Conservation (phyloP, 495 filamentous ascomycete genomes). For the Aspergillus heteromorphus region DNA sequence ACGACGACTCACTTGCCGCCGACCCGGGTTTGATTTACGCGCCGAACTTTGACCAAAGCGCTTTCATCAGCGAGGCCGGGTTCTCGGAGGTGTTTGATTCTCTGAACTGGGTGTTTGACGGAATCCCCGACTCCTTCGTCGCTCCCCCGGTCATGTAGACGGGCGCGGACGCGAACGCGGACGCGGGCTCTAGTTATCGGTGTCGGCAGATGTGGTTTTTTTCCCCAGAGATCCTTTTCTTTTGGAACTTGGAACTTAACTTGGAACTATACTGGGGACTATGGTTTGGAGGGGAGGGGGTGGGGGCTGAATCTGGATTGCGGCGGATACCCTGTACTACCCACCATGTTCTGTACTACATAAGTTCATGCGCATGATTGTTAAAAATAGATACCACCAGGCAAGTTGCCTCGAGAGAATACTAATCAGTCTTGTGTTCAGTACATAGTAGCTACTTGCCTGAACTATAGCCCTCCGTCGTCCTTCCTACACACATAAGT, state of each 20-base stretch:
- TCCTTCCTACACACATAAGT: too few species aligned
- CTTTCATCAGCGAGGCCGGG: background rate
- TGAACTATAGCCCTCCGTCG: too few species aligned
- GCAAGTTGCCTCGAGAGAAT: too few species aligned
- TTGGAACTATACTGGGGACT: background rate
- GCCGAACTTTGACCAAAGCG: conserved; percentile 36
- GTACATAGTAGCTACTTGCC: too few species aligned
- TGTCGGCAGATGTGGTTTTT: background rate
- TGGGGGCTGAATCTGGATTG: background rate
- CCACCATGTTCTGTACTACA: background rate
- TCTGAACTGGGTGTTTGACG: conserved; percentile 37
- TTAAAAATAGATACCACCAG: background rate
- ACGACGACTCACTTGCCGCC: conserved; percentile 23
- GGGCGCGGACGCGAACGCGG: too few species aligned
- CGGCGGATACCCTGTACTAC: background rate
- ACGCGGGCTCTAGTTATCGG: background rate
- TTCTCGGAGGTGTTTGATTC: too few species aligned
- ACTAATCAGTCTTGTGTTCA: too few species aligned
- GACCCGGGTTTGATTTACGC: conserved; percentile 30
- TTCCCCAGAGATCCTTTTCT: too few species aligned
- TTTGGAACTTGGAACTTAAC: background rate
- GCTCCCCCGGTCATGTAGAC: conserved; percentile 26
- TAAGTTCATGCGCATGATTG: background rate
- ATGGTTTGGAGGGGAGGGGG: too few species aligned
- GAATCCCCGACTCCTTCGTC: conserved; percentile 32